phyloP scores from a whole-genome alignment of 257 asterid species.

The Leptodermis oblonga region DNA sequence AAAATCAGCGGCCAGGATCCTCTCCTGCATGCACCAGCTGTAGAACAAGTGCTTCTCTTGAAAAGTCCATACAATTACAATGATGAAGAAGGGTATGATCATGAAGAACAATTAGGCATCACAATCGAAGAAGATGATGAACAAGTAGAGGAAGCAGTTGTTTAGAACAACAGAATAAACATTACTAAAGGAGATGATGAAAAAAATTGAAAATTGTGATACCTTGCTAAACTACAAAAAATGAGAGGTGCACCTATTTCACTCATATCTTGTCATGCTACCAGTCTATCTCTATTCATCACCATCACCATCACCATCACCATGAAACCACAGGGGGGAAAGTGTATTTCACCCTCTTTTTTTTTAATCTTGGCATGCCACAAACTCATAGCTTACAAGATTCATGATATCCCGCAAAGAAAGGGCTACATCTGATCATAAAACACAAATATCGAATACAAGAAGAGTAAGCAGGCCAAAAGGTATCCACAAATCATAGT shows the following conservation, averaged over 20 bases:
- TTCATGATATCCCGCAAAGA: conserved; percentile 97
- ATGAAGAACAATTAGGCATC: too few relatives aligned
- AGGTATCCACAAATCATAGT: background rate
- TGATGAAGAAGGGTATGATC: background rate
- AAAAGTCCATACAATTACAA: background rate
- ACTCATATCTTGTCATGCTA: background rate
- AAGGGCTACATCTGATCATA: conserved; percentile 78
- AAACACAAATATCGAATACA: conserved; percentile 14
- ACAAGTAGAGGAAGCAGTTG: too few relatives aligned
- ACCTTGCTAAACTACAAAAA: too few relatives aligned
- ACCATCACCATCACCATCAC: background rate
- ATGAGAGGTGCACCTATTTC: background rate
- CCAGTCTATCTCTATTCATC: background rate
- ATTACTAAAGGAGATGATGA: conserved; percentile 5
- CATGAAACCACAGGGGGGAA: too few relatives aligned
- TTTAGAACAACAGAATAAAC: background rate
- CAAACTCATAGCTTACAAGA: conserved; percentile 98
- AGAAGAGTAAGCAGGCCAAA: conserved; percentile 13
- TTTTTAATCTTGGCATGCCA: conserved; percentile 72
- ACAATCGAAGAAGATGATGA: background rate
- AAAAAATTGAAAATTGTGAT: background rate
- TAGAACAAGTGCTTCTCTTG: background rate
- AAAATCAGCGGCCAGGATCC: conserved; percentile 6
- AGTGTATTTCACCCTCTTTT: conserved; percentile 52
- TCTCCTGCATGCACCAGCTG: background rate